A percentile compares a stretch with the other conserved stretches of the same genome.
Conservation (phyloP, 805 yeast species). For the Scheffersomyces coipomensis region DNA sequence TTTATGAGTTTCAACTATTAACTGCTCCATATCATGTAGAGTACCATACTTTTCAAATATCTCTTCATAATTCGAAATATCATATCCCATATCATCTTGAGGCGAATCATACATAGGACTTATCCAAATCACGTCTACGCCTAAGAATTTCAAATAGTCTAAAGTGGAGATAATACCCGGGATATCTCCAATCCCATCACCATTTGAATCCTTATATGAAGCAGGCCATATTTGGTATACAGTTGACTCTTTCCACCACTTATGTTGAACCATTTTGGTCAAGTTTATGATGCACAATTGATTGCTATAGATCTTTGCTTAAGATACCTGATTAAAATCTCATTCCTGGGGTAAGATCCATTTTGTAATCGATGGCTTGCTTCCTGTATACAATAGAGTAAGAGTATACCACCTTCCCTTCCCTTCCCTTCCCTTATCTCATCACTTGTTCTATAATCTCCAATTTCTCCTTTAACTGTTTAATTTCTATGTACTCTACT, state of each 20-base stretch:
- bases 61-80: conserved; percentile 52
- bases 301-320: no score
- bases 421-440: no score
- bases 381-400: no score
- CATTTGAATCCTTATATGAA: conserved; percentile 56
- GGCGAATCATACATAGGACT: conserved; percentile 61
- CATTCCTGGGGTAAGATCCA: no score
- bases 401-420: no score
- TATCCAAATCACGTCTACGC: conserved; percentile 54
- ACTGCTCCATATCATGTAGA: conserved; percentile 48
- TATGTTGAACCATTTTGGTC: conserved; percentile 3
- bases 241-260: conserved; percentile 60
- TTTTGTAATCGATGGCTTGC: no score
- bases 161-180: conserved; percentile 51
- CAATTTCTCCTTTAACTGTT: no score
- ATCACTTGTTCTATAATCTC: no score
- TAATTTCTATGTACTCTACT: no score
- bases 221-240: conserved; percentile 64
- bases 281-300: no score
- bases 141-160: conserved; percentile 50
- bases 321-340: no score
- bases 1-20: conserved; percentile 46
- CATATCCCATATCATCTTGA: conserved; percentile 64
- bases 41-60: conserved; percentile 55
- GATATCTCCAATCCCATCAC: conserved; percentile 59